Evolutionary conservation across 2,329 filamentous ascomycete species (phyloP).

Genomic region (Fusarium papillatum): DNA sequence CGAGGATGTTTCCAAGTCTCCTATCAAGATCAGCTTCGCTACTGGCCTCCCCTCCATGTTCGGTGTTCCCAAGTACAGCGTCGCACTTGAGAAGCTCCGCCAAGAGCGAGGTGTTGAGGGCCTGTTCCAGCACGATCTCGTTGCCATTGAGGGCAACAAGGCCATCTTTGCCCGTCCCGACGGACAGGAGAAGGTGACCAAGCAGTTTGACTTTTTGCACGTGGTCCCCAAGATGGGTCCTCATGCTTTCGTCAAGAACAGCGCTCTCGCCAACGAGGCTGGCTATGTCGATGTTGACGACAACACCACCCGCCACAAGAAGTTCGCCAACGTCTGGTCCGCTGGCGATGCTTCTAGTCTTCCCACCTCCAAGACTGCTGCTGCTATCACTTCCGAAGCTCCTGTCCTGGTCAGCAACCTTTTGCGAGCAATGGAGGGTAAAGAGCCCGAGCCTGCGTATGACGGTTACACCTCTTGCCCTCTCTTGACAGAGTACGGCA

Average conservation of each 20-base stretch:
- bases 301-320: slow-evolving; percentile 64
- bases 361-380: slow-evolving; percentile 69
- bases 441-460: slow-evolving; percentile 58
- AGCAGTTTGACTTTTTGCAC: slow-evolving; percentile 67
- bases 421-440: slow-evolving; percentile 58
- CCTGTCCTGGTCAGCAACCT: slow-evolving; percentile 65
- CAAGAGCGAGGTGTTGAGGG: slow-evolving; percentile 68
- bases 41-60: slow-evolving; percentile 71
- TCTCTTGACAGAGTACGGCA: slow-evolving; percentile 68
- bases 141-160: slow-evolving; percentile 65
- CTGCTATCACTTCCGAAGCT: slow-evolving; percentile 64
- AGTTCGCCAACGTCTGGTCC: slow-evolving; percentile 70
- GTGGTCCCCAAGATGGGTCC: slow-evolving; percentile 72
- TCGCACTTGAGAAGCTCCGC: slow-evolving; percentile 65
- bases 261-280: slow-evolving; percentile 65
- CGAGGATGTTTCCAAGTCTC: slow-evolving; percentile 51
- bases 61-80: slow-evolving; percentile 71
- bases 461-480: slow-evolving; percentile 71
- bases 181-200: slow-evolving; percentile 58
- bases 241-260: slow-evolving; percentile 66
- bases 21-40: slow-evolving; percentile 67
- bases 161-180: slow-evolving; percentile 63
- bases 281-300: slow-evolving; percentile 72
- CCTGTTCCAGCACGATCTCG: slow-evolving; percentile 69
- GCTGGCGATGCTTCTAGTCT: slow-evolving; percentile 70